phyloP scores from a whole-genome alignment of 306 rosid genomes.

The Spatholobus suberectus region DNA sequence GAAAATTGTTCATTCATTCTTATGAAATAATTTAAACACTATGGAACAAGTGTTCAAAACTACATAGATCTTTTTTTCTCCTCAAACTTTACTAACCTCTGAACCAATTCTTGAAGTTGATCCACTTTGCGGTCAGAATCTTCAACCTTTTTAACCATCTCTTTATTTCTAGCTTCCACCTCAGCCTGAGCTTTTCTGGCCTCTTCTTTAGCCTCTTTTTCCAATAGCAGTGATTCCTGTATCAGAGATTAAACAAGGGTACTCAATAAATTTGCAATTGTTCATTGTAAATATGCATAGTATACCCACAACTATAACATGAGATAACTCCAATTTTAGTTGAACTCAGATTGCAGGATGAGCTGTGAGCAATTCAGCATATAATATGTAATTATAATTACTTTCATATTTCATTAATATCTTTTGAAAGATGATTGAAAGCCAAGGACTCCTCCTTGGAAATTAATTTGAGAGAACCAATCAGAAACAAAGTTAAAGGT shows the following conservation, averaged over 20 bases:
- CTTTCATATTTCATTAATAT: constrained; percentile 5
- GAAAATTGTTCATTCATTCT: not conserved
- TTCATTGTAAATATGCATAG: not conserved
- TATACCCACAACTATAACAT: not conserved
- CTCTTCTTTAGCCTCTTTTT: constrained; percentile 76
- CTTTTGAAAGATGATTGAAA: constrained; percentile 30
- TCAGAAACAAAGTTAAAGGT: constrained; percentile 23
- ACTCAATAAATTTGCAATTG: constrained; percentile 31
- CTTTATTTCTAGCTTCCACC: constrained; percentile 75
- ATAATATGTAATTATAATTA: constrained; percentile 1
- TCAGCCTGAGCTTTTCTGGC: constrained; percentile 65
- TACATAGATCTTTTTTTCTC: not conserved
- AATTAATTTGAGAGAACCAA: constrained; percentile 34
- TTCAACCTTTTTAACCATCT: constrained; percentile 76
- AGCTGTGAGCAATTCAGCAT: constrained; percentile 2
- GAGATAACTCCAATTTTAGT: constrained; percentile 16
- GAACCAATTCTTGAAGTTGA: constrained; percentile 94
- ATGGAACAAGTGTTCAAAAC: constrained; percentile 18
- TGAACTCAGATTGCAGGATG: not conserved
- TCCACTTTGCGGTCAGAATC: constrained; percentile 78
- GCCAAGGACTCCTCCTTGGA: constrained; percentile 14
- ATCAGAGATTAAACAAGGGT: constrained; percentile 38
- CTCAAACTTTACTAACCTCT: constrained; percentile 71
- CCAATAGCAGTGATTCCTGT: constrained; percentile 74
- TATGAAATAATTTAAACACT: constrained; percentile 4